Conservation (phyloP, 208 protist species). For the Lotmaria passim region DNA sequence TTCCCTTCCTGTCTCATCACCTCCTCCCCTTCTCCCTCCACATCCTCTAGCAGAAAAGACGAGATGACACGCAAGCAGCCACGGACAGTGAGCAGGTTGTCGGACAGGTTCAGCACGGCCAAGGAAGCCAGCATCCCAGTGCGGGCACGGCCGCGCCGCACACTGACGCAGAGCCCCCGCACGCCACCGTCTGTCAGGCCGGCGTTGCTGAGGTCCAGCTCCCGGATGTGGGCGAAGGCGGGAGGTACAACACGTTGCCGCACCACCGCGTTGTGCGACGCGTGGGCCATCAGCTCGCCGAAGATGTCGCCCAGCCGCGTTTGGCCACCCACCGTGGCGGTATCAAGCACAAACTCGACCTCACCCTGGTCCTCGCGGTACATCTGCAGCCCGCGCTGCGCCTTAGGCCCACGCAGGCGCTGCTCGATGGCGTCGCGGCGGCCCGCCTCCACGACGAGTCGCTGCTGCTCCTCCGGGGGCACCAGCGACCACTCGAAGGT, state of each 20-base stretch:
- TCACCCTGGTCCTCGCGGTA: constrained; percentile 30
- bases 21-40: background rate
- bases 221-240: constrained; percentile 58
- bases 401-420: constrained; percentile 7
- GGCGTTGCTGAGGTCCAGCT: constrained; percentile 61
- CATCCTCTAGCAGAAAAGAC: constrained; percentile 51
- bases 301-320: constrained; percentile 70
- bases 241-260: constrained; percentile 37
- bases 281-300: constrained; percentile 72
- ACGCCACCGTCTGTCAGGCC: constrained; percentile 72
- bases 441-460: constrained; percentile 35
- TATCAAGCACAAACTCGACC: constrained; percentile 51
- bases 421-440: constrained; percentile 17
- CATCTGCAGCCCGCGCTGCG: constrained; percentile 25
- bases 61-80: constrained; percentile 61
- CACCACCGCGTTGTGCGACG: constrained; percentile 53
- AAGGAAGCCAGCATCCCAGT: constrained; percentile 59
- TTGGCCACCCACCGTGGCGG: constrained; percentile 41
- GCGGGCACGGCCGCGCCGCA: constrained; percentile 19
- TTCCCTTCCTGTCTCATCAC: too few relatives aligned
- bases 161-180: constrained; percentile 51
- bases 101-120: constrained; percentile 60
- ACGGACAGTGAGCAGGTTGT: constrained; percentile 59
- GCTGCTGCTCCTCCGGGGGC: constrained; percentile 25
- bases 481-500: constrained; percentile 59